Base-by-base conservation (phyloP, 441 rosid species). In the Dalechampia spathulata region DNA sequence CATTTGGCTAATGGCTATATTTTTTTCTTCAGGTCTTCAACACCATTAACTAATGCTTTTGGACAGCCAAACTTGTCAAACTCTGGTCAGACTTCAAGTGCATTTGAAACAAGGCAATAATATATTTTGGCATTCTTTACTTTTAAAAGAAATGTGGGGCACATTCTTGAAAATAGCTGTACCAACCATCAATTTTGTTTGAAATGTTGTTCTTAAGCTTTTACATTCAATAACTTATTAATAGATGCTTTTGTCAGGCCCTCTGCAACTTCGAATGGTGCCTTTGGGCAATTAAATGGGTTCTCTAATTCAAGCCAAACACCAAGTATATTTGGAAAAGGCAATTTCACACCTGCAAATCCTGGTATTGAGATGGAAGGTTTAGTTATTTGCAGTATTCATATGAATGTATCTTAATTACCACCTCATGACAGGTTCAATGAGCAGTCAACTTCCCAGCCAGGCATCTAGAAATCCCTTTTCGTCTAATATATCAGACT, bases 211-310 rank as follows among this genome's bases (percentile, higher is more conserved):
- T 63, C 15, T 7, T 7, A 17, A 37, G 27, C 16, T 27, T 41
- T 9, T 21, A 52, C 36, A 15, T 23, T 5, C 39, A 4, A 4
- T 55, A 37, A 28, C 45, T 25, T 60, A 26, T 38, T 36, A 13
- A 47, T 12, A 5, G 3, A 41, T 13, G 60, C 63, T 61, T 61
- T 13, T 62, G 32, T 58, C 68, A 76, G 79, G 68, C 67, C 75
- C 17, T 62, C 75, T 63, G 48, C 69, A 21, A 67, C 74, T 42
- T 51, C 75, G 30, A 72, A 60, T 60, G 77, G 72, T 71, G 66
- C 70, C 53, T 73, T 75, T 60, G 83, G 78, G 49, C 81, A 74
- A 57, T 72, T 72, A 41, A 70, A 57, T 74, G 43, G 66, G 20
- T 69, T 73, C 64, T 65, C 70, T 50, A 71, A 68, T 55, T 50